phyloP scores from a whole-genome alignment of 2,329 filamentous ascomycete species.

The Didymella lethalis region DNA sequence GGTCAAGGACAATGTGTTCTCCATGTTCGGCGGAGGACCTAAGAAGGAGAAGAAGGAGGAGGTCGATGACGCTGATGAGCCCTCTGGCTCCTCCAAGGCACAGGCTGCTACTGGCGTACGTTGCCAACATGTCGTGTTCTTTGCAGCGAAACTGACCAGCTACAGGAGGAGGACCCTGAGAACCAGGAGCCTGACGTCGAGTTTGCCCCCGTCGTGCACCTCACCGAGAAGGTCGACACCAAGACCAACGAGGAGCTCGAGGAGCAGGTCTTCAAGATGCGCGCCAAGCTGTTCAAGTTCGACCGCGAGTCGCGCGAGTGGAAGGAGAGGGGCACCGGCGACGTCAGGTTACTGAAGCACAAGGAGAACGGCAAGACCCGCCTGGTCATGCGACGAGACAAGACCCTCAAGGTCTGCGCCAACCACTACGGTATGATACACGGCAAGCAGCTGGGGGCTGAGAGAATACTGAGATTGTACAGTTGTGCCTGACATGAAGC shows the following conservation, averaged over 20 bases:
- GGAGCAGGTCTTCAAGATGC: conserved; percentile 99
- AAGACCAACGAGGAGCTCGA: conserved; percentile 99
- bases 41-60: conserved; percentile 93
- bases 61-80: conserved; percentile 75
- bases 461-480: conserved; percentile 33
- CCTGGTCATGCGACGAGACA: conserved; percentile 98
- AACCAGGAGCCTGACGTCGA: conserved; percentile 93
- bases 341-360: conserved; percentile 96
- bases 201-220: conserved; percentile 94
- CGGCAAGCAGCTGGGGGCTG: not conserved
- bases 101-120: conserved; percentile 59
- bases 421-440: conserved; percentile 91
- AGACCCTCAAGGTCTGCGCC: conserved; percentile 99
- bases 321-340: conserved; percentile 98
- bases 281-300: conserved; percentile 99
- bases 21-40: conserved; percentile 97
- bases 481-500: conserved; percentile 99
- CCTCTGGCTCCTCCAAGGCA: conserved; percentile 77
- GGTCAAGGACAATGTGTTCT: conserved; percentile 75
- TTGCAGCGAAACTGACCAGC: conserved; percentile 24
- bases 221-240: conserved; percentile 95
- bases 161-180: conserved; percentile 76
- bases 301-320: conserved; percentile 90
- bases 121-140: not conserved
- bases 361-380: conserved; percentile 98